phyloP scores from a whole-genome alignment of 176 grass and related monocot genomes.

The Pharus latifolius region DNA sequence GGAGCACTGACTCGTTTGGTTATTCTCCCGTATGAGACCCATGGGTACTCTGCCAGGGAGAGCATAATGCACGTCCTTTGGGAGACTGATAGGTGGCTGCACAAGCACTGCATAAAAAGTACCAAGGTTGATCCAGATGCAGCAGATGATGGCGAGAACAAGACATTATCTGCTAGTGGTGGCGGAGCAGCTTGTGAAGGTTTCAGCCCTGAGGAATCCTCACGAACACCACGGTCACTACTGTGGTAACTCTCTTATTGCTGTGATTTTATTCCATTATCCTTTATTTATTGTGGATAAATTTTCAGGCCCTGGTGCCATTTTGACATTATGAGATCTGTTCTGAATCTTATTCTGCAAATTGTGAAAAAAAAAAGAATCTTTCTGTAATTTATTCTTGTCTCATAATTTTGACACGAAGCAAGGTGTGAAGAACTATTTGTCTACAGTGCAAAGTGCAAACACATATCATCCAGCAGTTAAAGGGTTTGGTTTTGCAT shows the following conservation, averaged over 20 bases:
- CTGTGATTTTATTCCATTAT: neutral
- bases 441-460: neutral
- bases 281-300: neutral
- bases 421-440: neutral
- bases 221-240: slow-evolving; percentile 42
- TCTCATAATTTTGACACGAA: neutral
- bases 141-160: slow-evolving; percentile 33
- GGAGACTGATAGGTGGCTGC: slow-evolving; percentile 94
- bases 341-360: neutral
- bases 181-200: slow-evolving; percentile 41
- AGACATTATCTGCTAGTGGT: slow-evolving; percentile 50
- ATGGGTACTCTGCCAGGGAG: slow-evolving; percentile 92
- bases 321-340: neutral
- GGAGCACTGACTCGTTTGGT: slow-evolving; percentile 85
- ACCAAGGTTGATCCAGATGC: slow-evolving; percentile 32
- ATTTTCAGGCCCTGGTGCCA: neutral
- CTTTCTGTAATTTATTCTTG: neutral
- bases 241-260: slow-evolving; percentile 59
- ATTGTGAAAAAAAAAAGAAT: neutral
- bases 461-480: neutral
- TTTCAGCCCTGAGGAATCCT: slow-evolving; percentile 26
- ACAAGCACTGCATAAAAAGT: slow-evolving; percentile 66
- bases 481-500: neutral
- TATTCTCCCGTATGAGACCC: slow-evolving; percentile 92
- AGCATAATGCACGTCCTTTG: slow-evolving; percentile 99